Evolutionary conservation across 2,329 filamentous ascomycete genomes (phyloP), one percentile per base, ranked within the genome.

Genomic region (Rhinocladiella mackenziei): DNA sequence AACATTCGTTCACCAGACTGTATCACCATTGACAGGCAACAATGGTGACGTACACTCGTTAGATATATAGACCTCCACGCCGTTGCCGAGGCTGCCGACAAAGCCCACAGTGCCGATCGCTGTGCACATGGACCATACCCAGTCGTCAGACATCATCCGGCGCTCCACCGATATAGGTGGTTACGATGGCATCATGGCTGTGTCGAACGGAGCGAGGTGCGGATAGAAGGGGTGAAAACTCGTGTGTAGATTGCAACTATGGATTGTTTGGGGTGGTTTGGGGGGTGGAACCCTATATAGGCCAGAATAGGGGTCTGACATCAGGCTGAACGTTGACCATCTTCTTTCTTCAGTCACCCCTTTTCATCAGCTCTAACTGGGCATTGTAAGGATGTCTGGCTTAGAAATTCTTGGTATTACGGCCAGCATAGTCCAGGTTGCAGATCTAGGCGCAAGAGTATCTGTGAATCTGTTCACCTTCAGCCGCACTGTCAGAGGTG

Each of bases 141-240:
- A 83, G 78, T 13, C 77, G 78, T 52, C 43, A 4, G 43, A 50
- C 19, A 77, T 81, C 19, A 77, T 83, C 49, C 72, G 74, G 10
- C 69, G 68, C 4, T 80, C 80, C 0, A 80, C 80, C 1, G 74
- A 82, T 55, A 71, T 78, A 11, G 70, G 75, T 32, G 70, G 75
- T 30, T 86, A 86, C 55, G 83, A 87, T 62, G 78, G 76, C 50
- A 85, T 87, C 60, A 86, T 87, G 83, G 78, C n/a, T n/a, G n/a
- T n/a, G n/a, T n/a, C n/a, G n/a, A n/a, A n/a, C n/a, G n/a, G n/a
- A n/a, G n/a, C n/a, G n/a, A n/a, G n/a, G n/a, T n/a, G n/a, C n/a
- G n/a, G n/a, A n/a, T n/a, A n/a, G n/a, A n/a, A n/a, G n/a, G n/a
- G n/a, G n/a, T n/a, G n/a, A n/a, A n/a, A n/a, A n/a, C n/a, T n/a